Base-by-base conservation (phyloP, 441 rosid species). In the Kokia cookei region DNA sequence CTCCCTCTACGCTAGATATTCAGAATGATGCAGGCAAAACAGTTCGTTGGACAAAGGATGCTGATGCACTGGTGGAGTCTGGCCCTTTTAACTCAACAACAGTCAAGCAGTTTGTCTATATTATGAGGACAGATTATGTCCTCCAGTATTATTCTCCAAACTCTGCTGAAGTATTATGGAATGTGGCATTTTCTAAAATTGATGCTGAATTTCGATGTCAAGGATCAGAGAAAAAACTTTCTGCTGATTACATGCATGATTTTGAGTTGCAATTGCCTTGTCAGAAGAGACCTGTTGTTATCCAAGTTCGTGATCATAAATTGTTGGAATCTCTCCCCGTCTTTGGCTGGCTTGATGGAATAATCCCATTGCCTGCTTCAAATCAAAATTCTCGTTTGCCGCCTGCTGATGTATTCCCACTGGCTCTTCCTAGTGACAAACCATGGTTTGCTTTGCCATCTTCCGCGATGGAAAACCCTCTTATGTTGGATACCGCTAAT, bases 191-290 rank as follows among this genome's bases (percentile, higher is more conserved):
- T 78, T 86, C 99, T n/a, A 86, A 87, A 72, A 85, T 94, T 79
- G 90, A 91, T 79, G 98, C 96, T 76, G 91, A 90, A 66, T 81
- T 91, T 71, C 89, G 85, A 19, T 89, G 94, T 80, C 84, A 75
- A 47, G 89, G 79, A 48, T 76, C 69, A n/a, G 83, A 78, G 50
- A 62, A 69, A 82, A 73, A 79, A 64, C 80, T 62, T 11, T 26
- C 62, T 68, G 61, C 50, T 47, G 81, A 76, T 32, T 79, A 75
- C 69, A 67, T 54, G 42, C 82, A 72, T 60, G 80, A 79, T 63
- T 75, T 53, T 53, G 83, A 78, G 14, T 76, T 78, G 72, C 87
- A 81, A 76, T 69, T 89, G 40, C 86, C 93, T 24, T 91, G 88
- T 83, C 84, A 85, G 59, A 82, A 77, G 75, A 91, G 69, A 77